Evolutionary conservation across 208 protist species (phyloP), one percentile per base, ranked within the genome.

Genomic region (Acanthamoeba rhysodes): DNA sequence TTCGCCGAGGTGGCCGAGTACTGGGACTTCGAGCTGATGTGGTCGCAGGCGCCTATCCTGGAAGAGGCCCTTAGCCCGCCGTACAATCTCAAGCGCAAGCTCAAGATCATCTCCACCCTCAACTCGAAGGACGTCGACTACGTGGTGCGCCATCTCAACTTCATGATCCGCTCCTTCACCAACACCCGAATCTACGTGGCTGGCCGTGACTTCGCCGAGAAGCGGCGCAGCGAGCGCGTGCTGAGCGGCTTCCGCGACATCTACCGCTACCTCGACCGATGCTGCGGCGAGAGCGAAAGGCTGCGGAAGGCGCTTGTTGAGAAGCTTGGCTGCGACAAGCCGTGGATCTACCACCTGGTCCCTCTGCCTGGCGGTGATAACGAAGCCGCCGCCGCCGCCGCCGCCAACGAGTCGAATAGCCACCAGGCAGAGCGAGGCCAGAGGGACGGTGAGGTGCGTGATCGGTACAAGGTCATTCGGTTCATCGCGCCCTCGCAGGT

Each of bases 1-100:
- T 92, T 92, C 24, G 18, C 59, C 20, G 85, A 92, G 57, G 34
- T 72, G 20, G 85, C 37, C n/a, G 85, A 92, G n/a, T 92, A 57
- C 34, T 92, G 85, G 85, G 85, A 92, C 85, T 92, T 92, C 24
- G 85, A 92, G 12, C 85, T 92, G 16, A 8, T 92, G 55, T 92
- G 85, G 85, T 76, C 59, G 20, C 85, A 92, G 55, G 59, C 64
- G 29, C 85, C 85, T 8, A 72, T 92, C 29, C 18, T 92, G 20
- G 85, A 92, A 16, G 85, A 92, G 37, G 20, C 29, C 16, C 57
- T 92, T 0, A 72, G 32, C 27, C 85, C 85, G 20, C 55, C 55
- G 18, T 92, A 92, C 45, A 9, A 68, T 6, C 64, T 92, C 59
- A 68, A 72, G 55, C 55, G 85, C 27, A 68, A 72, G 45, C 85